phyloP scores from a whole-genome alignment of 1,139 yeast species.

The Petasospora rhodanensis region DNA sequence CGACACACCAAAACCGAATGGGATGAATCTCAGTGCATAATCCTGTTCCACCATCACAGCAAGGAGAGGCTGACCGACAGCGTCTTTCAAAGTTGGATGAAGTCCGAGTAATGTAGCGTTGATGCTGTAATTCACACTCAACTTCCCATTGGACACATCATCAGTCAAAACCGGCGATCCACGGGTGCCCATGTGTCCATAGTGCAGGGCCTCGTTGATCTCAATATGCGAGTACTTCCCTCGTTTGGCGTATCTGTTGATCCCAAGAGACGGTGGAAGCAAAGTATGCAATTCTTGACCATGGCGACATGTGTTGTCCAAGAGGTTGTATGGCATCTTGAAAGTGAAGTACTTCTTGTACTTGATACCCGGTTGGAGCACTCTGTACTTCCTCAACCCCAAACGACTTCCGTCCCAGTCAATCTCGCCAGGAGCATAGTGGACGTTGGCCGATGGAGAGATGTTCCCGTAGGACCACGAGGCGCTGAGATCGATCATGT shows the following conservation, averaged over 20 bases:
- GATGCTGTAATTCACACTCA: constrained; percentile 30
- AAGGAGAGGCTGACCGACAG: constrained; percentile 2
- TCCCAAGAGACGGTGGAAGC: constrained; percentile 65
- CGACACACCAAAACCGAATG: constrained; percentile 30
- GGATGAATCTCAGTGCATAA: constrained; percentile 32
- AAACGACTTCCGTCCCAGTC: constrained; percentile 48
- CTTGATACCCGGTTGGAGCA: constrained; percentile 44
- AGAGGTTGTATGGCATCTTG: constrained; percentile 52
- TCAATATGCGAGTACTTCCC: constrained; percentile 29
- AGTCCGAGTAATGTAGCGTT: constrained; percentile 18
- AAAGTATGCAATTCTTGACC: constrained; percentile 48
- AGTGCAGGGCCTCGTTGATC: constrained; percentile 32
- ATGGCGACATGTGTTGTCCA: constrained; percentile 56
- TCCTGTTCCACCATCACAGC: constrained; percentile 18
- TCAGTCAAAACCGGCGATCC: constrained; percentile 36
- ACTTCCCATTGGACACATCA: constrained; percentile 30
- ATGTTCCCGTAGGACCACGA: constrained; percentile 37
- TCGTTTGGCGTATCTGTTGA: constrained; percentile 38
- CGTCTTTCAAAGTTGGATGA: constrained; percentile 8
- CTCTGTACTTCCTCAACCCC: constrained; percentile 50
- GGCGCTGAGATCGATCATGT: constrained; percentile 41
- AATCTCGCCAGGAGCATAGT: constrained; percentile 39
- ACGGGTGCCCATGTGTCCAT: constrained; percentile 34
- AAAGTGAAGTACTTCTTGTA: constrained; percentile 64
- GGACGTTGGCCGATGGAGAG: constrained; percentile 41